Evolutionary conservation across 169 alveolate genomes (phyloP), one percentile per base, ranked within the genome.

Genomic region (Cryptosporidium canis): DNA sequence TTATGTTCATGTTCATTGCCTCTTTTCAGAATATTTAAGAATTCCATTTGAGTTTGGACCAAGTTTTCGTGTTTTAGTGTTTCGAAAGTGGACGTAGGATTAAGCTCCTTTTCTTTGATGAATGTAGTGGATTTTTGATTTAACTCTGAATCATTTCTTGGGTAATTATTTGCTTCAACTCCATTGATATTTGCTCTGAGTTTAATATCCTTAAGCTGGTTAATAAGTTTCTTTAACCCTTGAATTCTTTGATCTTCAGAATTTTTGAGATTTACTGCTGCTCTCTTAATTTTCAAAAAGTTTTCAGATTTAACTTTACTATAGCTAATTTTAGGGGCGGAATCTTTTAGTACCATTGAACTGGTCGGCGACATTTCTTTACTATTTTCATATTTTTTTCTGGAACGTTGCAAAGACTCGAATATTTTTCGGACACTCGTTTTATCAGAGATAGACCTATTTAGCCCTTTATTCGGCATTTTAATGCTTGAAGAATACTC

Each of bases 231-330:
- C 47, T 70, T 47, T 33, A 70, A 21, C 9, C 37, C 67, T 31
- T 43, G 51, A 70, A 70, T 70, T 51, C 84, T n/a, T 70, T 70
- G 44, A 51, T 55, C 64, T 47, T 48, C 47, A 8, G 67, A 70
- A 21, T 66, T 66, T 41, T 66, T 21, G 35, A 37, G 2, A 9
- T 14, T 39, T 21, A 24, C 18, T 9, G 3, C 14, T 1, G 41
- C 2, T 21, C 39, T 16, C 14, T 66, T 37, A 5, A 66, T 18
- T 45, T 67, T 67, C 24, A 27, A 18, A 31, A 27, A 33, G 45
- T n/a, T 51, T 24, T 67, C 63, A n/a, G 44, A 67, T 41, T 21
- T 45, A 44, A 33, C 45, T 67, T 43, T 67, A 18, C 8, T 21
- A 9, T 41, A n/a, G 31, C 24, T 21, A 11, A 0, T 43, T 41